Base-by-base conservation (phyloP, 495 filamentous ascomycete genomes). In the Aspergillus asperescens region DNA sequence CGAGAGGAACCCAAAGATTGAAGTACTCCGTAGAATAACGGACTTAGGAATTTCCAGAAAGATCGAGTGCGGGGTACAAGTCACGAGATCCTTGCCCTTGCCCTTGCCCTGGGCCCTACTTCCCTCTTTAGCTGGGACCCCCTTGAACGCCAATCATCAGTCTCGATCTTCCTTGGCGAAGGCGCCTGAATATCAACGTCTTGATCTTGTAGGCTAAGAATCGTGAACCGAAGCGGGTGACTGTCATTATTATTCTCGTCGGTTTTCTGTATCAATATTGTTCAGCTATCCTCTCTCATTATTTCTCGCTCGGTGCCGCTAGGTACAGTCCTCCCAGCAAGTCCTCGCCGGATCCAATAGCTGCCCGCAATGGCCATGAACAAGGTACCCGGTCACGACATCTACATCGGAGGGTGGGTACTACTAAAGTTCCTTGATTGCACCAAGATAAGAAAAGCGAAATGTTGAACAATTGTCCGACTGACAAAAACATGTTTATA, bases 391-490 rank as follows among this genome's bases (percentile, higher is more conserved):
- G 88, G 87, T n/a, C 74, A 81, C 37, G 83, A 87, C 42, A 77
- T 96, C 52, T 91, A 84, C 65, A 82, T 95, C 40, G 89, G 90
- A 69, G 88, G 90, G 90, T 94, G 72, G 71, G 84, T 81, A 46
- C 50, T 24, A 18, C 31, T n/a, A 12, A 15, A 28, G 5, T 19
- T 38, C 12, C 8, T 15, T 8, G 38, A 19, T 27, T 29, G 7
- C 35, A 38, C 23, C 37, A 32, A 7, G 39, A 41, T 31, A n/a
- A 4, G 20, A 6, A 22, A 7, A 24, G n/a, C n/a, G n/a, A n/a
- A n/a, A n/a, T 38, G 16, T 16, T 38, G 16, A 40, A 5, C 31
- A 15, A 20, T 19, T 1, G 19, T 28, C 19, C 5, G 35, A 16
- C 49, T 45, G 44, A 57, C 24, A 58, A 35, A n/a, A 27, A 58